Evolutionary conservation across 257 asterid species (phyloP).

Genomic region (Solanum virginianum): DNA sequence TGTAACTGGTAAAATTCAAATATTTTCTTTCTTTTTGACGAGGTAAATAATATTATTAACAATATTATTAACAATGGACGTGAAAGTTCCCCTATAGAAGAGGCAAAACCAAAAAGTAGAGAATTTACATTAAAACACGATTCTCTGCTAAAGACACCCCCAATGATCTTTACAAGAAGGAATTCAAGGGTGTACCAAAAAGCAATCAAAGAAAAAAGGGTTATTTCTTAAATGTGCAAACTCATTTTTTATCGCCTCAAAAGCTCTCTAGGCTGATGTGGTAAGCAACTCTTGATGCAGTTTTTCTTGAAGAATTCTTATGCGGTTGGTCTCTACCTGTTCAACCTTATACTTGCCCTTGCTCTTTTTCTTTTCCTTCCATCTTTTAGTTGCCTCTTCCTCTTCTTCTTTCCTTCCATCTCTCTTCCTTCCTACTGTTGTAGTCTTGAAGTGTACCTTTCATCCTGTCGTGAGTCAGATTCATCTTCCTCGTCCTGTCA

Average conservation of each 20-base stretch:
- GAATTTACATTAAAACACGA: neutral
- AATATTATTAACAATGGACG: neutral
- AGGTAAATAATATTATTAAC: neutral
- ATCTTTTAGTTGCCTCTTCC: neutral
- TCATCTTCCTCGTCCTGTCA: neutral
- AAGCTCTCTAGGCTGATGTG: neutral
- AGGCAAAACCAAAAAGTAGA: neutral
- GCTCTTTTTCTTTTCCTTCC: neutral
- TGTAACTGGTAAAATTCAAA: neutral
- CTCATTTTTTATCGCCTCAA: neutral
- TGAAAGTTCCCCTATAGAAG: neutral
- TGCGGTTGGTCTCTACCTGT: neutral
- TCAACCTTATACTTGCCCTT: too few species aligned
- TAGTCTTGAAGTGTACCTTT: neutral
- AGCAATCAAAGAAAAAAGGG: neutral
- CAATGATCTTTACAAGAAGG: neutral
- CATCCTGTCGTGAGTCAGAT: neutral
- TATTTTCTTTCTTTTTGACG: neutral
- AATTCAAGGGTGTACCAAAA: neutral
- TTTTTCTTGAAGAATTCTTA: neutral
- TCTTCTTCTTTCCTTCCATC: neutral
- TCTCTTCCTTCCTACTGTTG: neutral
- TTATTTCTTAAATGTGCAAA: neutral
- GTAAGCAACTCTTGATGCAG: neutral
- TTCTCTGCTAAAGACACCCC: neutral